A percentile compares a stretch with the other conserved stretches of the same genome.
Evolutionary conservation across 2,329 filamentous ascomycete genomes (phyloP).

Genomic region (Hypoxylon sp.): DNA sequence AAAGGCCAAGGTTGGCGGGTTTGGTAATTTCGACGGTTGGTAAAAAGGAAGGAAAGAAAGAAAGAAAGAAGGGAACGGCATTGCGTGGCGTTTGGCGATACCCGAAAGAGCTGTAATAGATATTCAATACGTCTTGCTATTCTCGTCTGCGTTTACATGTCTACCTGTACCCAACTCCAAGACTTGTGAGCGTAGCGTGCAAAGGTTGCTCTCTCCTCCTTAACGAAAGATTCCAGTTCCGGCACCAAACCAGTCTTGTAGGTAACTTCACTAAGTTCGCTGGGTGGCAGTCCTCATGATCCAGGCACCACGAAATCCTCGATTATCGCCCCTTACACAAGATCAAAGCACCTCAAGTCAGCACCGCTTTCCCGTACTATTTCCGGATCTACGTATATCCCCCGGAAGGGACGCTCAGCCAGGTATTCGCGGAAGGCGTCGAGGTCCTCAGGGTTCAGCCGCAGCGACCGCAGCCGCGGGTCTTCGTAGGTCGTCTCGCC

Average conservation of each 20-base stretch:
- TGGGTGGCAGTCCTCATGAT: too few relatives aligned
- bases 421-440: constrained; percentile 1
- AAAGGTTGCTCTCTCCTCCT: background rate
- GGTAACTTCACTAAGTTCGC: too few relatives aligned
- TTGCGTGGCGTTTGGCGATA: constrained; percentile 37
- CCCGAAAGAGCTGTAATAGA: constrained; percentile 15
- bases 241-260: too few relatives aligned
- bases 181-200: background rate
- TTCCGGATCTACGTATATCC: background rate
- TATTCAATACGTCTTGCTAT: background rate
- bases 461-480: constrained; percentile 17
- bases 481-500: constrained; percentile 12
- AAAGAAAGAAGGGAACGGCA: constrained; percentile 29
- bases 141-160: background rate
- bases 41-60: too few relatives aligned
- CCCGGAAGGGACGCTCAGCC: background rate
- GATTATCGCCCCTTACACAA: constrained; percentile 14
- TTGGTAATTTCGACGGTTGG: constrained; percentile 96
- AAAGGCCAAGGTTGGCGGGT: constrained; percentile 80
- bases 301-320: background rate
- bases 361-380: constrained; percentile 5
- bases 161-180: background rate
- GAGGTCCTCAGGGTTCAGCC: constrained; percentile 3
- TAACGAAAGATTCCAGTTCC: too few relatives aligned
- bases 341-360: constrained; percentile 13